Evolutionary conservation across 2,329 filamentous ascomycete genomes (phyloP).

Genomic region (Stemphylium vesicarium): DNA sequence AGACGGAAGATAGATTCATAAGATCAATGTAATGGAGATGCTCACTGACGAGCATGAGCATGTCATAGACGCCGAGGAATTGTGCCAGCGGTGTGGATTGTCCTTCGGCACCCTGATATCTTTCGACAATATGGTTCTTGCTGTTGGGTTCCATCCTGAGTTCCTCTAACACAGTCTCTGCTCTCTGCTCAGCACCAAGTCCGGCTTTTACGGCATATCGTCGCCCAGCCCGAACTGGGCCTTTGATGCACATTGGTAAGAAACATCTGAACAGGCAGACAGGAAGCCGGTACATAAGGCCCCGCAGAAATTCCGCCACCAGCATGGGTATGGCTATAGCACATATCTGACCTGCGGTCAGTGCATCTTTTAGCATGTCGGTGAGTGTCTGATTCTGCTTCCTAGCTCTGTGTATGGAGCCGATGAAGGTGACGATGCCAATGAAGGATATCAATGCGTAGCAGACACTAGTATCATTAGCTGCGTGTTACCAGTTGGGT

Average conservation of each 20-base stretch:
- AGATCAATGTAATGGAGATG: constrained; percentile 40
- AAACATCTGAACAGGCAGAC: constrained; percentile 22
- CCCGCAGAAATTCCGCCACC: neutral
- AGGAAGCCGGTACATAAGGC: constrained; percentile 13
- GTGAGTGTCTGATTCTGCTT: neutral
- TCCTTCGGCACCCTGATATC: constrained; percentile 6
- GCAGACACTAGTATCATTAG: constrained; percentile 11
- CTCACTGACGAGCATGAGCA: constrained; percentile 31
- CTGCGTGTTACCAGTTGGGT: neutral
- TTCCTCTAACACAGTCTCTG: constrained; percentile 16
- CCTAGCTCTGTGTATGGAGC: neutral
- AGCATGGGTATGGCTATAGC: constrained; percentile 1
- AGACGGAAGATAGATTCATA: constrained; percentile 30
- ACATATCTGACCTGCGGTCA: neutral
- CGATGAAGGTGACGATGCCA: constrained; percentile 14
- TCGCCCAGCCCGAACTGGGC: constrained; percentile 21
- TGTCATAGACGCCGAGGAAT: constrained; percentile 40
- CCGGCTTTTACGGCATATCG: constrained; percentile 24
- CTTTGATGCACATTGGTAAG: constrained; percentile 24
- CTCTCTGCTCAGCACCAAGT: constrained; percentile 17
- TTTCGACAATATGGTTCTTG: neutral
- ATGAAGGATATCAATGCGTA: constrained; percentile 21
- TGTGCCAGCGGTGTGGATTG: constrained; percentile 22
- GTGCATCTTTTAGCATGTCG: neutral
- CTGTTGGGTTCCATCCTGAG: constrained; percentile 8